Evolutionary conservation across 495 filamentous ascomycete species (phyloP).

Genomic region (Neurospora sp.): DNA sequence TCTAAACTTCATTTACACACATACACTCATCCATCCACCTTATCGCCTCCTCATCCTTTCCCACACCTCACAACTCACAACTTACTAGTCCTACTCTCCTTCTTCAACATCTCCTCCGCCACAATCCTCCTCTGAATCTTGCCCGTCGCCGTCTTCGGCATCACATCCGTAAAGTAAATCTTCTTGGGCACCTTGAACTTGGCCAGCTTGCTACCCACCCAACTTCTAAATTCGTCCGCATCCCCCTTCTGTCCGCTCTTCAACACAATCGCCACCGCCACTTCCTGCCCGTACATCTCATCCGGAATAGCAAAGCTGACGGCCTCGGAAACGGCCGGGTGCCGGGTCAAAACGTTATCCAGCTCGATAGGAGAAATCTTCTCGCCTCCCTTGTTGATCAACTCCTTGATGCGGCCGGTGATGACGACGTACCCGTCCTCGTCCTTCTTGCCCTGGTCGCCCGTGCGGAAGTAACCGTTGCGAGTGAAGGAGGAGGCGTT

Average conservation of each 20-base stretch:
- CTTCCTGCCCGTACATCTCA: constrained; percentile 72
- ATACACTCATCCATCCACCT: neutral
- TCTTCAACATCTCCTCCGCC: constrained; percentile 65
- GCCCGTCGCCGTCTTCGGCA: constrained; percentile 86
- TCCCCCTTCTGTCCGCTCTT: constrained; percentile 46
- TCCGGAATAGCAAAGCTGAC: constrained; percentile 71
- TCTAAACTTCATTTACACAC: no score
- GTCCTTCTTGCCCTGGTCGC: constrained; percentile 71
- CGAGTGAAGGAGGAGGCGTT: constrained; percentile 54
- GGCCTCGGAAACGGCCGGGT: constrained; percentile 62
- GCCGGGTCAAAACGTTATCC: constrained; percentile 62
- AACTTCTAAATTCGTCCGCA: constrained; percentile 54
- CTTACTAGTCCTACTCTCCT: constrained; percentile 30
- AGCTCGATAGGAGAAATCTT: constrained; percentile 79
- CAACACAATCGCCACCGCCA: constrained; percentile 67
- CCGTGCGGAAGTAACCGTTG: constrained; percentile 70
- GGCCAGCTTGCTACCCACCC: constrained; percentile 55
- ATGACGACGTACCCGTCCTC: constrained; percentile 64
- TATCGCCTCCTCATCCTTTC: neutral
- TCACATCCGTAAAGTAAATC: constrained; percentile 67
- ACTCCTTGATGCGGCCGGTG: constrained; percentile 73
- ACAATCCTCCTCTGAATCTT: constrained; percentile 77
- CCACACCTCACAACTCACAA: constrained; percentile 15
- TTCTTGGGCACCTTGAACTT: constrained; percentile 83
- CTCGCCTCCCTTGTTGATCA: constrained; percentile 77